Conservation (phyloP, 2,329 filamentous ascomycete genomes). For the Boeremia exigua region DNA sequence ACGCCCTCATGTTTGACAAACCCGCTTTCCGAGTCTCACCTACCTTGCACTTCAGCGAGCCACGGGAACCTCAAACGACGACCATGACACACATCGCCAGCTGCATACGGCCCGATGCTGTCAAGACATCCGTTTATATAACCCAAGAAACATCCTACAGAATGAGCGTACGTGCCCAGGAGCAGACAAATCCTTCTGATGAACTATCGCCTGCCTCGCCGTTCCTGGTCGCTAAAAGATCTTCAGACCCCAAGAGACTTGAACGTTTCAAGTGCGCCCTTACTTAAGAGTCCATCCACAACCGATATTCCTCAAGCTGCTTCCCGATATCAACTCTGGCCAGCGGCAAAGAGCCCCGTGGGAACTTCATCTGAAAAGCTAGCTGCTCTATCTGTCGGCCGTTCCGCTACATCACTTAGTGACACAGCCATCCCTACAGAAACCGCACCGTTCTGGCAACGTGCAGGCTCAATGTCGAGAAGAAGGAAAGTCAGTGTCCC, state of each 20-base stretch:
- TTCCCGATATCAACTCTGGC: conserved; percentile 48
- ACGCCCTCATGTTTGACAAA: conserved; percentile 50
- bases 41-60: conserved; percentile 47
- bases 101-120: conserved; percentile 47
- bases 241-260: conserved; percentile 39
- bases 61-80: conserved; percentile 44
- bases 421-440: conserved; percentile 47
- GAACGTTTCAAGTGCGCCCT: conserved; percentile 18
- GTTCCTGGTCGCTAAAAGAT: conserved; percentile 44
- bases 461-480: conserved; percentile 46
- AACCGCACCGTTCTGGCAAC: conserved; percentile 43
- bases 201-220: conserved; percentile 42
- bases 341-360: conserved; percentile 39
- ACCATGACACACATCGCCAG: conserved; percentile 54
- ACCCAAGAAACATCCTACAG: conserved; percentile 43
- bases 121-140: conserved; percentile 48
- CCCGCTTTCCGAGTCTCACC: conserved; percentile 49
- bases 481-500: conserved; percentile 51
- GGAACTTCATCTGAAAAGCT: conserved; percentile 41
- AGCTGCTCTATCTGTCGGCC: conserved; percentile 45
- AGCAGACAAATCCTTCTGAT: conserved; percentile 31
- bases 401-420: conserved; percentile 49
- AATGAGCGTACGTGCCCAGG: conserved; percentile 37
- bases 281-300: conserved; percentile 40
- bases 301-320: conserved; percentile 31